Evolutionary conservation across 305 asterid species (phyloP).

Genomic region (Salvia sclarea): DNA sequence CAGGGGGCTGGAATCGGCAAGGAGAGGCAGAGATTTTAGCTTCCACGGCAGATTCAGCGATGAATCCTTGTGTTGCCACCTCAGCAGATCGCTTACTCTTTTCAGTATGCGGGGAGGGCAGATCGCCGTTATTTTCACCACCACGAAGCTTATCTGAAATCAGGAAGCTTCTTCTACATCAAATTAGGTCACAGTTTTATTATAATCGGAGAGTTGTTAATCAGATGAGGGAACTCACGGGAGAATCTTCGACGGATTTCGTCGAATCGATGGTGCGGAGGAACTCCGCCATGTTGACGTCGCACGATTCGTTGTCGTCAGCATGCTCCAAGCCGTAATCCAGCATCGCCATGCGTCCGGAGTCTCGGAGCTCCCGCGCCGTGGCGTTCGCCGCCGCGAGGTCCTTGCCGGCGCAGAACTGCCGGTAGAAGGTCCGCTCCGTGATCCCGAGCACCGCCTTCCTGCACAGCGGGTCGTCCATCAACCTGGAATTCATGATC

Average conservation of each 20-base stretch:
- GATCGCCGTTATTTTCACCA: conserved; percentile 83
- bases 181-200: no score
- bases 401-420: conserved; percentile 76
- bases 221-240: conserved; percentile 34
- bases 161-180: not conserved
- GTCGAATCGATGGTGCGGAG: conserved; percentile 51
- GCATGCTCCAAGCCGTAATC: conserved; percentile 89
- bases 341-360: conserved; percentile 67
- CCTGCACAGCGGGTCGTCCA: conserved; percentile 43
- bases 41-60: conserved; percentile 83
- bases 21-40: conserved; percentile 53
- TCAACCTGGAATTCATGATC: conserved; percentile 56
- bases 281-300: conserved; percentile 48
- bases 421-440: conserved; percentile 55
- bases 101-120: conserved; percentile 53
- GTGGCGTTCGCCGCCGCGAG: conserved; percentile 48
- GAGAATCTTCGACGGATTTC: conserved; percentile 37
- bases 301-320: conserved; percentile 55
- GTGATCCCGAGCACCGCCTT: conserved; percentile 40
- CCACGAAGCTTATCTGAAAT: conserved; percentile 69
- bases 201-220: not conserved
- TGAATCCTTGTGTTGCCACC: conserved; percentile 66
- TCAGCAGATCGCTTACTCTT: conserved; percentile 70
- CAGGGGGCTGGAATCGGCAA: conserved; percentile 62
- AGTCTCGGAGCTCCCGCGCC: conserved; percentile 40